Percentiles rank a stretch among this genome's conserved stretches.
Conservation (phyloP, 352 stramenopile species). For the Phytophthora aleatoria region DNA sequence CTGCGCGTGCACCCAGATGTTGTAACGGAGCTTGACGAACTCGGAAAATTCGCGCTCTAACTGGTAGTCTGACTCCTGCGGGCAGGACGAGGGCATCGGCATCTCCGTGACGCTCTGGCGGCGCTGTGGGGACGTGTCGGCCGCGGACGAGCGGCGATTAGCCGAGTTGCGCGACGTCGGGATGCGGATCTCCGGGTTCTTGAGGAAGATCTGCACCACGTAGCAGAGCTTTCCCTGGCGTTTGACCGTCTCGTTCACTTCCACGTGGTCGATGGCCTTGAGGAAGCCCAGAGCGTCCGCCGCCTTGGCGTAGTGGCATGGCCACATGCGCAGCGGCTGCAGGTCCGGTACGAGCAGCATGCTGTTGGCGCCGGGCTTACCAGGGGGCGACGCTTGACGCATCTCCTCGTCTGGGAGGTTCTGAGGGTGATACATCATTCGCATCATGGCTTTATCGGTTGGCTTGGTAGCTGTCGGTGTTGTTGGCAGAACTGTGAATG, state of each 20-base stretch:
- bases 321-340: conserved; percentile 47
- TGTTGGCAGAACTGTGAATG: conserved; percentile 22
- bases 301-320: conserved; percentile 45
- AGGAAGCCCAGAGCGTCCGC: conserved; percentile 45
- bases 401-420: conserved; percentile 14
- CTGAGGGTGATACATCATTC: conserved; percentile 23
- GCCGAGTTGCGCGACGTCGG: conserved; percentile 40
- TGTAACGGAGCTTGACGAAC: conserved; percentile 48
- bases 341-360: conserved; percentile 39
- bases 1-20: conserved; percentile 49
- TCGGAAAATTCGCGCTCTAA: conserved; percentile 44
- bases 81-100: background rate
- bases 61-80: conserved; percentile 41
- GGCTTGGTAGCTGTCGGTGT: conserved; percentile 2
- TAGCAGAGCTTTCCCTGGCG: conserved; percentile 38
- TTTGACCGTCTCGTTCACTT: conserved; percentile 41
- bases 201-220: conserved; percentile 49
- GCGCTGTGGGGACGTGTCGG: conserved; percentile 12
- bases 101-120: conserved; percentile 19
- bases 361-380: conserved; percentile 21
- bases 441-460: conserved; percentile 10
- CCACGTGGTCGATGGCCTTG: conserved; percentile 45
- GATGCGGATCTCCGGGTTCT: conserved; percentile 51
- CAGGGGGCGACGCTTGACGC: conserved; percentile 19
- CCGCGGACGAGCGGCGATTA: conserved; percentile 31